Conservation (phyloP, 169 alveolate species). For the Cytauxzoon felis region DNA sequence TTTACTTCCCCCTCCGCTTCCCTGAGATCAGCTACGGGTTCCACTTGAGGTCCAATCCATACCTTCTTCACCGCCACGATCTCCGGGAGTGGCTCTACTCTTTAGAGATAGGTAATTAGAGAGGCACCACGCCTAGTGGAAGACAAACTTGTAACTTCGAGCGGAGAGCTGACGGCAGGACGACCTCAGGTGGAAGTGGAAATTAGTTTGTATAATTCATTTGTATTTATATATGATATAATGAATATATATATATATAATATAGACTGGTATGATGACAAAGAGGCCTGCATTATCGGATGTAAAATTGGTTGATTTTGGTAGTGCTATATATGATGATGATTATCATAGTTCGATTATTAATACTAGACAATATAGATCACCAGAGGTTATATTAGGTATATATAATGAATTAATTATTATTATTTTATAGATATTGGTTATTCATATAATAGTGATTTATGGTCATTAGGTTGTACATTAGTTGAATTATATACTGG, state of each 20-base stretch:
- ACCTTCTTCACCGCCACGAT: too few species aligned
- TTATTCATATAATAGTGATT: constrained; percentile 92
- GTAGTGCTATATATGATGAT: constrained; percentile 94
- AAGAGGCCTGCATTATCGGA: constrained; percentile 81
- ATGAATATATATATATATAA: background rate
- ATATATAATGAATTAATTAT: constrained; percentile 43
- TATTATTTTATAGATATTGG: constrained; percentile 68
- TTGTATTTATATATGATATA: background rate
- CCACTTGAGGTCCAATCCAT: too few species aligned
- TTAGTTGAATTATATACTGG: constrained; percentile 92
- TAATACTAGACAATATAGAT: constrained; percentile 97
- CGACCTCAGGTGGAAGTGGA: constrained; percentile 58
- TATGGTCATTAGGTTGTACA: constrained; percentile 96
- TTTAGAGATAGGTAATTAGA: too few species aligned
- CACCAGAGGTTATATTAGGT: constrained; percentile 96
- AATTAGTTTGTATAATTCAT: too few species aligned
- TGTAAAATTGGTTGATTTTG: constrained; percentile 95
- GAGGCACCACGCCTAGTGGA: too few species aligned
- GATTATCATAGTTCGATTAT: constrained; percentile 94
- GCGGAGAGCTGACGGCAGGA: too few species aligned
- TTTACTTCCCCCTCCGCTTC: too few species aligned
- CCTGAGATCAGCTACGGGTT: too few species aligned
- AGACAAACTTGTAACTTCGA: too few species aligned
- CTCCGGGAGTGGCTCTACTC: too few species aligned
- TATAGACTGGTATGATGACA: constrained; percentile 60